Evolutionary conservation across 2,329 filamentous ascomycete species (phyloP), one percentile per base, ranked within the genome.

Genomic region (Ophiostoma sp.): DNA sequence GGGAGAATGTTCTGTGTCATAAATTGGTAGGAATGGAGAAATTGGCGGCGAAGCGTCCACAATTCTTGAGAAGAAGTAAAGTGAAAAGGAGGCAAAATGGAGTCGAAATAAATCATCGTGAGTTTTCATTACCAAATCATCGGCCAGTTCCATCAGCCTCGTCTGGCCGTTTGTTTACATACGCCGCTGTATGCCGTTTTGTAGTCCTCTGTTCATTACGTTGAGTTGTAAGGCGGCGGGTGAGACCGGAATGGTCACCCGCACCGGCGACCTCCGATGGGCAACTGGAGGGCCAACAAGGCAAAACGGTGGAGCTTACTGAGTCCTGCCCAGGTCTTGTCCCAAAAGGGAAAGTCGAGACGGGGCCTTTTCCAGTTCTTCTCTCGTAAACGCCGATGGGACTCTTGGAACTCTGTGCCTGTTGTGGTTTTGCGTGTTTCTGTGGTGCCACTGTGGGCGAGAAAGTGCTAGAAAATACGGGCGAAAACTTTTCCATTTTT

Each of bases 11-110:
- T 48, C 42, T 64, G 33, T 45, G n/a, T 25, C n/a, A 64, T 42
- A 22, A 19, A 45, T 19, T 42, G 19, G 12, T 31, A 19, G 22
- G n/a, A 25, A 45, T 28, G 61, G 36, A 25, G 22, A 28, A 45
- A 28, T 19, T 17, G 36, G 61, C 61, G 61, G 61, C 36, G n/a
- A 42, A 64, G 33, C 25, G 50, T 28, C 50, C 22, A 55, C 22
- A 55, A 5, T 15, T 55, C 50, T 50, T 15, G 17, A 19, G 22
- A 22, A 39, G 22, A 33, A 25, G 12, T 9, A 11, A 22, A n/a
- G n/a, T 36, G 33, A 39, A 63, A 22, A 63, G 33, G 59, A 63
- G 42, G n/a, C 50, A 1, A 82, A 84, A 39, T 64, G 8, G n/a
- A 36, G 57, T 17, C 31, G 15, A 9, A 22, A 22, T 25, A 48